Percentiles rank a stretch among this genome's conserved stretches.
These are phyloP conservation scores for Penicillium sp. DNA, from an alignment of 2,329 filamentous ascomycete genomes.

Conservation along the genomic window DNA sequence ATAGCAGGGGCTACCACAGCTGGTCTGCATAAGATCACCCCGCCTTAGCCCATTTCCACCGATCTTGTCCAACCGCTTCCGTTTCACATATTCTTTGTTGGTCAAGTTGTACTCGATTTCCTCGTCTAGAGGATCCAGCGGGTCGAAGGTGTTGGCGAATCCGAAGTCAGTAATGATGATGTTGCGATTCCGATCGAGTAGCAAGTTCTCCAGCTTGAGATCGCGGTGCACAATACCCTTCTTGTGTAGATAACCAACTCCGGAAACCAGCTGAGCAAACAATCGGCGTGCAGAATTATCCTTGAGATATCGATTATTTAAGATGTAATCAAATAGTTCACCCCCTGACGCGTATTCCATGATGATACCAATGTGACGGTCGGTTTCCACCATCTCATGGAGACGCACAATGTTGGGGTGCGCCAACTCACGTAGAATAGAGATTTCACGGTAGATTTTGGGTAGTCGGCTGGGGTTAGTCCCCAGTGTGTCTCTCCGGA, in stretches of 20 bases:
- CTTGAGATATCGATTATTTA: conserved; percentile 94
- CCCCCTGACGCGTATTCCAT: conserved; percentile 97
- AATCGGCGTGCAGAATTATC: conserved; percentile 85
- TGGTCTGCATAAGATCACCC: conserved; percentile 98
- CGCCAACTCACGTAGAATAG: conserved; percentile 79
- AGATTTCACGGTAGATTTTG: conserved; percentile 97
- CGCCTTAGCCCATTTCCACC: conserved; percentile 72
- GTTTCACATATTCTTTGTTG: conserved; percentile 85
- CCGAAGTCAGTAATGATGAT: conserved; percentile 99
- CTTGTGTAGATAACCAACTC: conserved; percentile 95
- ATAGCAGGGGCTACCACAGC: conserved; percentile 96
- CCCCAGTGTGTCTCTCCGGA: conserved; percentile 85
- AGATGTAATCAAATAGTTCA: conserved; percentile 96
- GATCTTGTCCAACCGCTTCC: conserved; percentile 76
- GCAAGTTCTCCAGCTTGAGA: conserved; percentile 90
- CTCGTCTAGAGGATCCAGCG: conserved; percentile 79
- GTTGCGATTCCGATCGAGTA: conserved; percentile 93
- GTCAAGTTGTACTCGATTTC: conserved; percentile 84
- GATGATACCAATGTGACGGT: conserved; percentile 95
- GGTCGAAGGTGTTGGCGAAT: conserved; percentile 96
- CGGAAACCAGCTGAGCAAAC: conserved; percentile 93
- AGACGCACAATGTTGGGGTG: conserved; percentile 96
- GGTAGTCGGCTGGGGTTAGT: conserved; percentile 83
- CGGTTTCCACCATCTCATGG: conserved; percentile 98
- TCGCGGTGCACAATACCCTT: conserved; percentile 98